Conservation (phyloP, 345 rosid genomes). For the Linum trigynum region DNA sequence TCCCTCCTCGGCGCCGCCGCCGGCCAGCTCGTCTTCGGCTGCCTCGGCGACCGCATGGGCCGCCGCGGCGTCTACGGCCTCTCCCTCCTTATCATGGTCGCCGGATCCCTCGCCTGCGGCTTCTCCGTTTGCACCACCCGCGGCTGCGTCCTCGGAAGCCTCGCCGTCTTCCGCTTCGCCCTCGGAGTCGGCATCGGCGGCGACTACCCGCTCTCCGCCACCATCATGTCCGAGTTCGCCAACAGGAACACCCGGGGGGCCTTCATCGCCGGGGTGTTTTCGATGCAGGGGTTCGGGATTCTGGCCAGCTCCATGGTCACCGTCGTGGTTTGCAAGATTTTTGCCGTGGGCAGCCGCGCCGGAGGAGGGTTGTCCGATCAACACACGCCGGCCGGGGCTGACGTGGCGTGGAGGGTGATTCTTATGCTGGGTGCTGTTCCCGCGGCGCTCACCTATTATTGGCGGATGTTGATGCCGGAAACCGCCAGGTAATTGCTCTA, state of each 20-base stretch:
- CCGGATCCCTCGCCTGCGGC: constrained; percentile 53
- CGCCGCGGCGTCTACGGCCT: constrained; percentile 54
- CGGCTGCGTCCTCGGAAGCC: constrained; percentile 43
- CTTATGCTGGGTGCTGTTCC: constrained; percentile 69
- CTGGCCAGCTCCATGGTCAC: constrained; percentile 44
- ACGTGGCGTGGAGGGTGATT: constrained; percentile 63
- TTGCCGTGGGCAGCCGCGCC: constrained; percentile 7
- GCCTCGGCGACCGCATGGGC: constrained; percentile 51
- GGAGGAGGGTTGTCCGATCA: background rate
- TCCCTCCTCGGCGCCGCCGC: constrained; percentile 50
- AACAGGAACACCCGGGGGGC: constrained; percentile 65
- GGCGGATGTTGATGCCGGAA: constrained; percentile 88
- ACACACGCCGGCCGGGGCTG: constrained; percentile 39
- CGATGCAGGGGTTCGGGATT: constrained; percentile 73
- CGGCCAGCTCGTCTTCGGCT: constrained; percentile 56
- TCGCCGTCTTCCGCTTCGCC: constrained; percentile 53
- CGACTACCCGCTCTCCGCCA: constrained; percentile 69
- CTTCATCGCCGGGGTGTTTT: constrained; percentile 61
- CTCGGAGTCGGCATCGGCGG: constrained; percentile 72
- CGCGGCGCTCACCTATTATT: constrained; percentile 64
- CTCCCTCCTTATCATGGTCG: constrained; percentile 42
- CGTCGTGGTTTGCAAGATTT: constrained; percentile 34
- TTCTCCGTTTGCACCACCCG: constrained; percentile 50
- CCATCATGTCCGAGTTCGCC: constrained; percentile 78
- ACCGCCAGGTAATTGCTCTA: constrained; percentile 45